These are phyloP conservation scores for Papiliotrema fonsecae DNA, from an alignment of 1,284 basidiomycete genomes.

Conservation along the genomic window DNA sequence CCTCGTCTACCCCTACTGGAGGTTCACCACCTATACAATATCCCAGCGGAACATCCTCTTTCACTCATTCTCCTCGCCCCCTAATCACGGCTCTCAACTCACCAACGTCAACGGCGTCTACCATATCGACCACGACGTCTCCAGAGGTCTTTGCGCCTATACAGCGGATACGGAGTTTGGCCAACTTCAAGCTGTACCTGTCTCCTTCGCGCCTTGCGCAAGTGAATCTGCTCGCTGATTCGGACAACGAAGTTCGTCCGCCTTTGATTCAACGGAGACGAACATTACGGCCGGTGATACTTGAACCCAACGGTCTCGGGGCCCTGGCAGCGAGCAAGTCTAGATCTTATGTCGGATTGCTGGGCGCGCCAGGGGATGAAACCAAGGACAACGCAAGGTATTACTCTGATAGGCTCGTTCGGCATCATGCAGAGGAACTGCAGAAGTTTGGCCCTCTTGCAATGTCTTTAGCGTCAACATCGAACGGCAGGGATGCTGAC, in stretches of 20 bases:
- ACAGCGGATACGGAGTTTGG: constrained; percentile 37
- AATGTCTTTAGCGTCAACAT: constrained; percentile 18
- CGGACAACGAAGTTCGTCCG: constrained; percentile 16
- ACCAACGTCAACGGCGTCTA: background rate
- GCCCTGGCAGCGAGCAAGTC: constrained; percentile 8
- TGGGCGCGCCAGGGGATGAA: constrained; percentile 8
- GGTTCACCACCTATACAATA: no score
- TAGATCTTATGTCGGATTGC: constrained; percentile 16
- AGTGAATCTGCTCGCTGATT: constrained; percentile 29
- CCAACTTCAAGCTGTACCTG: constrained; percentile 46
- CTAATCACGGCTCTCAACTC: background rate
- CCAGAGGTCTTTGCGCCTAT: constrained; percentile 10
- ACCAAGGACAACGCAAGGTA: constrained; percentile 15
- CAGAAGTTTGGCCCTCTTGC: constrained; percentile 6
- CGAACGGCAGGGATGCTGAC: no score
- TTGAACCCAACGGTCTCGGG: constrained; percentile 8
- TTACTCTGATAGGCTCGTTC: constrained; percentile 36
- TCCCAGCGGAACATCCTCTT: no score
- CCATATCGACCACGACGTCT: no score
- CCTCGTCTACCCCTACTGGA: no score
- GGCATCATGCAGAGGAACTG: constrained; percentile 38
- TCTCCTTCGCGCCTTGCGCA: constrained; percentile 44
- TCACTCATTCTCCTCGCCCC: no score
- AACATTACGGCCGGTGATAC: constrained; percentile 23
- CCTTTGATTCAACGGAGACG: constrained; percentile 3